Percentiles rank a stretch among this genome's conserved stretches.
These are phyloP conservation scores for Fusarium sp. DNA, from an alignment of 2,329 filamentous ascomycete genomes.

Conservation along the genomic window DNA sequence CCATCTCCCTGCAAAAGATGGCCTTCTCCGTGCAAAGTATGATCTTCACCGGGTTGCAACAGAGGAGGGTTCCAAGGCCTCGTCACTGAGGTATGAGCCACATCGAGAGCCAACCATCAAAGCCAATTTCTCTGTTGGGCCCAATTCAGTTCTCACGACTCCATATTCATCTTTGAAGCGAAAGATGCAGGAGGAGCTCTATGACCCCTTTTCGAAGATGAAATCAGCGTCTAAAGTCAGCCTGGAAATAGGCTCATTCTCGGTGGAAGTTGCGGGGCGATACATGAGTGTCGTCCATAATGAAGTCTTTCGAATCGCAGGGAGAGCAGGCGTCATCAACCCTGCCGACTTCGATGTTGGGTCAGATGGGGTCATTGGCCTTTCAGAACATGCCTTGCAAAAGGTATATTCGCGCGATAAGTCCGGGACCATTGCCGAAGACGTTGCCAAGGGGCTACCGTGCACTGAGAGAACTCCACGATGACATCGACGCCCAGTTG, in stretches of 20 bases:
- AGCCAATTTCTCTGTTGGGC: too few species aligned
- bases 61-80: too few species aligned
- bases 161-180: background rate
- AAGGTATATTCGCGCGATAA: background rate
- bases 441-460: accelerated
- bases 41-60: too few species aligned
- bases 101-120: too few species aligned
- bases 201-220: background rate
- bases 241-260: background rate
- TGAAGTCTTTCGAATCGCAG: background rate
- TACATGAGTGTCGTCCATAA: background rate
- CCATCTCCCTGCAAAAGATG: too few species aligned
- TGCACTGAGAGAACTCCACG: background rate
- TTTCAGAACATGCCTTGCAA: background rate
- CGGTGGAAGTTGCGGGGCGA: background rate
- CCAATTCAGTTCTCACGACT: background rate
- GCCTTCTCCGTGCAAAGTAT: too few species aligned
- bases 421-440: background rate
- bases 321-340: background rate
- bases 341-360: background rate
- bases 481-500: too few species aligned
- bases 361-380: background rate
- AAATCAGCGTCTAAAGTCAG: background rate
- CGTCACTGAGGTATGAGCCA: too few species aligned
- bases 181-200: background rate